Percentiles rank a stretch among this genome's conserved stretches.
Conservation (phyloP, 2,329 filamentous ascomycete species). For the Sporothrix brunneoviolacea region DNA sequence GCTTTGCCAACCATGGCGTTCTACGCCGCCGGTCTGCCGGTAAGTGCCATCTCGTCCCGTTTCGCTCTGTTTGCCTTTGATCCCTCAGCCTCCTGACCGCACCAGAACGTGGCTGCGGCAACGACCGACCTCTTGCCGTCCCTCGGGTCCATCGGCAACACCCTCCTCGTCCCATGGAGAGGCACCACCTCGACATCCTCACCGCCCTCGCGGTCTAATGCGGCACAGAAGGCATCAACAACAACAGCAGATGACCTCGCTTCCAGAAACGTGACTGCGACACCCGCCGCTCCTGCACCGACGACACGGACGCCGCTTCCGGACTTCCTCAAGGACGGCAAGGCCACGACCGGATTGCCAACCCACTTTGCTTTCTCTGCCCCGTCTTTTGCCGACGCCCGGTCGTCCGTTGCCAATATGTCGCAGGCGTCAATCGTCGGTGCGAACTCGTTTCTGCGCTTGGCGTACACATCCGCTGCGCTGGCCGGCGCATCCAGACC, state of each 20-base stretch:
- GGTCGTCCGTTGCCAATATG: constrained; percentile 14
- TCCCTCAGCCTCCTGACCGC: not conserved
- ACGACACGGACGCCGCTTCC: not conserved
- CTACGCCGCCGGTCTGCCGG: constrained; percentile 14
- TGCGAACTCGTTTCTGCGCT: constrained; percentile 8
- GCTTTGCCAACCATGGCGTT: constrained; percentile 8
- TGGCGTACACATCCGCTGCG: not conserved
- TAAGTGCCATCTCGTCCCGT: constrained; percentile 6
- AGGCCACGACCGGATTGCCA: constrained; percentile 4
- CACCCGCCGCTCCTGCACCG: not conserved
- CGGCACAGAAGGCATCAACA: constrained; percentile 2
- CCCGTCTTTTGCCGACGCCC: constrained; percentile 21
- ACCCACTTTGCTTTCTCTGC: constrained; percentile 20
- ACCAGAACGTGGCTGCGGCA: constrained; percentile 33
- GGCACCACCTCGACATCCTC: constrained; percentile 10
- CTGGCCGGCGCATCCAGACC: not conserved
- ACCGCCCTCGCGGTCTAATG: not conserved
- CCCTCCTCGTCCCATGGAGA: constrained; percentile 32
- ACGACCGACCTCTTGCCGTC: constrained; percentile 41
- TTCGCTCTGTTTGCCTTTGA: too few relatives aligned
- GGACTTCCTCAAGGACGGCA: constrained; percentile 29
- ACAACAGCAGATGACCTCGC: not conserved
- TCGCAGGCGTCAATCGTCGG: constrained; percentile 3
- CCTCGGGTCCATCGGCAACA: constrained; percentile 37
- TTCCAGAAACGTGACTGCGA: not conserved